phyloP scores from a whole-genome alignment of 2,329 filamentous ascomycete species.

The Exophiala aquamarina region DNA sequence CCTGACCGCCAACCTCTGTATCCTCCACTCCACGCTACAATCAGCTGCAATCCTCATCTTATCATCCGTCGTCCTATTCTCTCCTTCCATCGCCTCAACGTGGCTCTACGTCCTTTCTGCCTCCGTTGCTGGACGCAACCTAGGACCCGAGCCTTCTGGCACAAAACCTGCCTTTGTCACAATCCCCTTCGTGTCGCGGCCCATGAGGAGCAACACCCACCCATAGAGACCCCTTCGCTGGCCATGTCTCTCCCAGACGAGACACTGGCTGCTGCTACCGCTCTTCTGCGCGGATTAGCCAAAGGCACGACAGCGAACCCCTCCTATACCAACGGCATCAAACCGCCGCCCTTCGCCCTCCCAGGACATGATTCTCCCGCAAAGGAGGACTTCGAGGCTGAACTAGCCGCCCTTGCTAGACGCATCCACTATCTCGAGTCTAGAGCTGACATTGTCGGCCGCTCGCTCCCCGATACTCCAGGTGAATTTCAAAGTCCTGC shows the following conservation, averaged over 20 bases:
- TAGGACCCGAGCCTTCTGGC: conserved; percentile 17
- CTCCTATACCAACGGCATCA: conserved; percentile 50
- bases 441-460: conserved; percentile 63
- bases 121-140: conserved; percentile 25
- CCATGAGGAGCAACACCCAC: conserved; percentile 20
- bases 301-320: conserved; percentile 39
- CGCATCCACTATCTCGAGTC: conserved; percentile 82
- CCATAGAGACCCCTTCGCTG: conserved; percentile 17
- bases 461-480: conserved; percentile 74
- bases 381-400: conserved; percentile 77
- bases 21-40: background rate
- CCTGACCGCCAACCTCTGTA: background rate
- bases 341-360: conserved; percentile 61
- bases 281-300: conserved; percentile 47
- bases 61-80: background rate
- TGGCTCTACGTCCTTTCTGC: conserved; percentile 27
- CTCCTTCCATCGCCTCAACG: conserved; percentile 8
- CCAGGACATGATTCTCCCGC: conserved; percentile 74
- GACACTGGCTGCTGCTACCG: conserved; percentile 47
- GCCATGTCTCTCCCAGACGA: conserved; percentile 48
- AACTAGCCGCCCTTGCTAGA: conserved; percentile 74
- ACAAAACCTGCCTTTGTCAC: conserved; percentile 15
- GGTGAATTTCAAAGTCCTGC: conserved; percentile 64
- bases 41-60: background rate
- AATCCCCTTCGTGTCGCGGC: conserved; percentile 7